Evolutionary conservation across 371 early-diverging fungal species (phyloP).

Genomic region (Mucor circinelloides): DNA sequence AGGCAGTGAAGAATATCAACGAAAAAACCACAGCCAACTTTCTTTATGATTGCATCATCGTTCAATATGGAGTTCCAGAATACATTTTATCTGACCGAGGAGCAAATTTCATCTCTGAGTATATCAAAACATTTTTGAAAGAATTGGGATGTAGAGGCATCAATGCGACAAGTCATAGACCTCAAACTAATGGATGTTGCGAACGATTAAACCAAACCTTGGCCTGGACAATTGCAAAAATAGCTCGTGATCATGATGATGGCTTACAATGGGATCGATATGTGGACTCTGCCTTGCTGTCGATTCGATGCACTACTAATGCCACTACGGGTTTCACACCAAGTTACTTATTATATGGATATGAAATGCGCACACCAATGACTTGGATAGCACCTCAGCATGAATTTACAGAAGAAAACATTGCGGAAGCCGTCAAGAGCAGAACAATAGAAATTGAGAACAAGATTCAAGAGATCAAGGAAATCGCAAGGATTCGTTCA

Average conservation of each 20-base stretch:
- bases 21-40: conserved; percentile 21
- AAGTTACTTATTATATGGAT: conserved; percentile 24
- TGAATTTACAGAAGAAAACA: conserved; percentile 25
- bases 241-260: background rate
- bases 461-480: background rate
- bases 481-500: background rate
- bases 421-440: conserved; percentile 2
- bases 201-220: conserved; percentile 36
- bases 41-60: conserved; percentile 10
- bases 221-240: conserved; percentile 9
- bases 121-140: conserved; percentile 6
- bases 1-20: conserved; percentile 18
- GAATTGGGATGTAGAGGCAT: conserved; percentile 20
- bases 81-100: conserved; percentile 31
- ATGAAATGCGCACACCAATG: conserved; percentile 21
- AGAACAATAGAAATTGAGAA: background rate
- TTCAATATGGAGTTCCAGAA: conserved; percentile 9
- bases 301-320: conserved; percentile 16
- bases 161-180: conserved; percentile 32
- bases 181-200: conserved; percentile 37
- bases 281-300: conserved; percentile 8
- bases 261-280: conserved; percentile 15
- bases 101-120: conserved; percentile 23
- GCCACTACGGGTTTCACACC: conserved; percentile 14
- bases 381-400: conserved; percentile 17